These are phyloP conservation scores for Globisporangium ultimum DNA, from an alignment of 352 stramenopile species.

Conservation along the genomic window DNA sequence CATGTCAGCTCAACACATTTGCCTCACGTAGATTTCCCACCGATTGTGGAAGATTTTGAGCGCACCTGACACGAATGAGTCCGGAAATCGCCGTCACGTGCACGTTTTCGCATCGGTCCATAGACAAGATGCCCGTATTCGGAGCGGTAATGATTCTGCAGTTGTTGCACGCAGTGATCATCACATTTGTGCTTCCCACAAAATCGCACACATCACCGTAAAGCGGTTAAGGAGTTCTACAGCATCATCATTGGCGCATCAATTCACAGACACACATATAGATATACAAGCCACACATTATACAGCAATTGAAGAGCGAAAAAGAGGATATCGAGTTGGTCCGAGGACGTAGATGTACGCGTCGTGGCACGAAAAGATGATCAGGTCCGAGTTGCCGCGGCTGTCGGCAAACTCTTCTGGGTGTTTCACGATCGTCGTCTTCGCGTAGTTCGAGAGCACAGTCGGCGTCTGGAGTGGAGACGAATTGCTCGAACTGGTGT, in stretches of 20 bases:
- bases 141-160: conserved; percentile 96
- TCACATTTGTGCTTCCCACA: conserved; percentile 68
- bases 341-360: conserved; percentile 94
- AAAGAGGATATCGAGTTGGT: conserved; percentile 87
- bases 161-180: conserved; percentile 92
- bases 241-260: neutral
- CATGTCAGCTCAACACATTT: conserved; percentile 15
- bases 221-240: conserved; percentile 38
- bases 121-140: conserved; percentile 88
- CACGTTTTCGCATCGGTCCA: conserved; percentile 94
- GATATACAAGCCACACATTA: neutral
- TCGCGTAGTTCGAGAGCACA: conserved; percentile 59
- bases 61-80: conserved; percentile 83
- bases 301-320: neutral
- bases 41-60: neutral
- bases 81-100: conserved; percentile 84
- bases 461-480: conserved; percentile 24
- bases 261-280: neutral
- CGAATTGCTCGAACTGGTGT: conserved; percentile 1
- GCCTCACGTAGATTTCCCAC: neutral
- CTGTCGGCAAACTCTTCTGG: conserved; percentile 52
- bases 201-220: conserved; percentile 9
- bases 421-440: conserved; percentile 81
- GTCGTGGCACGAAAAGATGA: conserved; percentile 92
- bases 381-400: conserved; percentile 48